These are phyloP conservation scores for Chaetomium sp. DNA, from an alignment of 2,329 filamentous ascomycete species.

Conservation along the genomic window DNA sequence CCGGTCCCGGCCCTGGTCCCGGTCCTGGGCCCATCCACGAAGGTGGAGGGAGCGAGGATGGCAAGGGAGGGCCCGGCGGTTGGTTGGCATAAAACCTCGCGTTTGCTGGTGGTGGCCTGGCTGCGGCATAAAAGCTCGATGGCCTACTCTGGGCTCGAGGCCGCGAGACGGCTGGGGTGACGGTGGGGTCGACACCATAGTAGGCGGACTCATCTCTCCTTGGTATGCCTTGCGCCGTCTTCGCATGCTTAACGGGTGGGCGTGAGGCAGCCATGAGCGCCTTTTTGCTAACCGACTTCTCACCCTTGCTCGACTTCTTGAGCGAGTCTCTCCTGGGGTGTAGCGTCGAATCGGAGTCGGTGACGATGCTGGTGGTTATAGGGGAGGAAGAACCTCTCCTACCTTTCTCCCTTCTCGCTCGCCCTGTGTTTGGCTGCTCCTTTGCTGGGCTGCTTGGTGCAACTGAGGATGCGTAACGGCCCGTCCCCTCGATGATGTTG, in stretches of 20 bases:
- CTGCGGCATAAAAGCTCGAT: slow-evolving; percentile 42
- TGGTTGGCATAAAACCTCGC: slow-evolving; percentile 42
- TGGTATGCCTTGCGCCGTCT: slow-evolving; percentile 41
- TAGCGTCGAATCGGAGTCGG: slow-evolving; percentile 50
- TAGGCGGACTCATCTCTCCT: slow-evolving; percentile 44
- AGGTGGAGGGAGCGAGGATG: slow-evolving; percentile 38
- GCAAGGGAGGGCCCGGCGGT: slow-evolving; percentile 36
- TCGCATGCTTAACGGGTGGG: slow-evolving; percentile 42
- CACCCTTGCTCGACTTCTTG: slow-evolving; percentile 39
- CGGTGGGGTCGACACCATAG: slow-evolving; percentile 44
- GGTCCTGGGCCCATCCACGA: slow-evolving; percentile 33
- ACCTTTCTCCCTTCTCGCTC: slow-evolving; percentile 47
- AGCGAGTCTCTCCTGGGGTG: slow-evolving; percentile 41
- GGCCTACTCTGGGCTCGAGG: slow-evolving; percentile 48
- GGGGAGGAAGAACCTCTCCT: slow-evolving; percentile 45
- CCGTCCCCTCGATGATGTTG: slow-evolving; percentile 44
- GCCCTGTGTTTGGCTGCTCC: slow-evolving; percentile 56
- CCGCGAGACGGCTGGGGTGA: slow-evolving; percentile 40
- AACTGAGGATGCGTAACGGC: slow-evolving; percentile 52
- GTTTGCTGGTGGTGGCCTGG: slow-evolving; percentile 44
- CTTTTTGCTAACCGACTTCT: slow-evolving; percentile 39
- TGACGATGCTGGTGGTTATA: slow-evolving; percentile 38
- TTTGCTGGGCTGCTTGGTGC: slow-evolving; percentile 47
- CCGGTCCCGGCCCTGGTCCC: slow-evolving; percentile 22
- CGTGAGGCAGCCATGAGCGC: slow-evolving; percentile 37